Conservation (phyloP, 768 basidiomycete genomes). For the Psilocybe cyanescens region DNA sequence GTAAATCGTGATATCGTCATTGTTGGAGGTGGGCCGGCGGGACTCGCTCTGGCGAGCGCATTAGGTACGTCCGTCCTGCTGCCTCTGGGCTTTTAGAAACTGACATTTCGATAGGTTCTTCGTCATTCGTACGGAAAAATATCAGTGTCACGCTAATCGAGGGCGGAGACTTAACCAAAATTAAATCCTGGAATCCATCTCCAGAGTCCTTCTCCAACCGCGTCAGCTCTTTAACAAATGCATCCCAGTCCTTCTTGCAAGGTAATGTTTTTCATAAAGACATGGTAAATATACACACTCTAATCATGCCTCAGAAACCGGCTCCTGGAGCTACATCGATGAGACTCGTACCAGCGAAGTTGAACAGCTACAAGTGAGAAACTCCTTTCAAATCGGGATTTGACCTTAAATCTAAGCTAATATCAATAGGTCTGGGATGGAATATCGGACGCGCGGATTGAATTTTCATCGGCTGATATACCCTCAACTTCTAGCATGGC, state of each 20-base stretch:
- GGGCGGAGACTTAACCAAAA: constrained; percentile 72
- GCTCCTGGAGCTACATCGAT: constrained; percentile 84
- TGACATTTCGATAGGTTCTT: constrained; percentile 48
- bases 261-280: constrained; percentile 40
- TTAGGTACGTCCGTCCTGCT: constrained; percentile 57
- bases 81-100: constrained; percentile 7
- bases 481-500: constrained; percentile 61
- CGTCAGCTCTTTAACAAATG: constrained; percentile 84
- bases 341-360: constrained; percentile 67
- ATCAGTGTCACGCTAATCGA: constrained; percentile 78
- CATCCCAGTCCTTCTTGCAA: constrained; percentile 67
- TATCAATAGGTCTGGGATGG: constrained; percentile 86
- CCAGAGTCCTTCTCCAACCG: constrained; percentile 73
- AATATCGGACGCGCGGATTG: constrained; percentile 76
- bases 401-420: neutral
- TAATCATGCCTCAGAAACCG: constrained; percentile 57
- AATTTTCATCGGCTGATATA: constrained; percentile 63
- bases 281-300: constrained; percentile 1
- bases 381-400: neutral
- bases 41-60: constrained; percentile 86
- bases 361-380: constrained; percentile 81
- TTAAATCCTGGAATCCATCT: constrained; percentile 66
- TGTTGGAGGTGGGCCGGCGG: constrained; percentile 93
- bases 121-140: constrained; percentile 49
- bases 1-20: constrained; percentile 86